These are phyloP conservation scores for Termitomyces sp. DNA, from an alignment of 1,284 basidiomycete species.

Conservation along the genomic window DNA sequence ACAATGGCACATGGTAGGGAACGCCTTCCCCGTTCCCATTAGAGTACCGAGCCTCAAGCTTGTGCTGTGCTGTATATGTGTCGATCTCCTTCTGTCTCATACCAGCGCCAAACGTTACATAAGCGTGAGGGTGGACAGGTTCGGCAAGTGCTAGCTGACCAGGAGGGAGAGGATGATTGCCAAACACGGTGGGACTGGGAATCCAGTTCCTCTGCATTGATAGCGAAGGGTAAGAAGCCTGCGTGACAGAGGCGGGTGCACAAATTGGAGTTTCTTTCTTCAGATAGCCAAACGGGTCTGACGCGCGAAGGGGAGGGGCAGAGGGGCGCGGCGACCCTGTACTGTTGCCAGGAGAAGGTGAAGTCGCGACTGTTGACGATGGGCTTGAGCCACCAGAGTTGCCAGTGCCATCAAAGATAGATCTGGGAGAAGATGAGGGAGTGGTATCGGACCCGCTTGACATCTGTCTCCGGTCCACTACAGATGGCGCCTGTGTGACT, in stretches of 20 bases:
- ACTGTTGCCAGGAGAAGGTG: slow-evolving; percentile 15
- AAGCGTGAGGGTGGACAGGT: slow-evolving; percentile 63
- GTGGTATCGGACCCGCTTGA: slow-evolving; percentile 16
- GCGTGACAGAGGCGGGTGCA: slow-evolving; percentile 22
- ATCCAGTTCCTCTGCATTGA: slow-evolving; percentile 28
- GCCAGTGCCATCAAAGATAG: slow-evolving; percentile 11
- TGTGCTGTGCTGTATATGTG: slow-evolving; percentile 63
- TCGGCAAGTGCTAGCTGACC: slow-evolving; percentile 38
- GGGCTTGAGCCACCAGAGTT: slow-evolving; percentile 10
- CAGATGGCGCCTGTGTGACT: slow-evolving; percentile 2
- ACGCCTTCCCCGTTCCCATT: slow-evolving; percentile 51
- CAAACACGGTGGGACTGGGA: slow-evolving; percentile 25
- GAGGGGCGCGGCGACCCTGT: slow-evolving; percentile 1
- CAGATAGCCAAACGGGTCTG: slow-evolving; percentile 54
- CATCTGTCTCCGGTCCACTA: slow-evolving; percentile 12
- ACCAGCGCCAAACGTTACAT: slow-evolving; percentile 80
- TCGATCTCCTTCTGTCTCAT: slow-evolving; percentile 80
- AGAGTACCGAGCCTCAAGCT: slow-evolving; percentile 54
- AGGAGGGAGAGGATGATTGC: slow-evolving; percentile 30
- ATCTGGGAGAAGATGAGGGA: slow-evolving; percentile 14
- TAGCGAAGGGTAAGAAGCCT: slow-evolving; percentile 28
- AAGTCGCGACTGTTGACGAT: slow-evolving; percentile 18
- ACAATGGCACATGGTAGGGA: slow-evolving; percentile 84
- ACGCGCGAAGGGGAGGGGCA: slow-evolving; percentile 14
- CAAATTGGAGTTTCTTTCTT: slow-evolving; percentile 26